phyloP scores from a whole-genome alignment of 1,139 yeast genomes.

The Debaryomyces fabryi region DNA sequence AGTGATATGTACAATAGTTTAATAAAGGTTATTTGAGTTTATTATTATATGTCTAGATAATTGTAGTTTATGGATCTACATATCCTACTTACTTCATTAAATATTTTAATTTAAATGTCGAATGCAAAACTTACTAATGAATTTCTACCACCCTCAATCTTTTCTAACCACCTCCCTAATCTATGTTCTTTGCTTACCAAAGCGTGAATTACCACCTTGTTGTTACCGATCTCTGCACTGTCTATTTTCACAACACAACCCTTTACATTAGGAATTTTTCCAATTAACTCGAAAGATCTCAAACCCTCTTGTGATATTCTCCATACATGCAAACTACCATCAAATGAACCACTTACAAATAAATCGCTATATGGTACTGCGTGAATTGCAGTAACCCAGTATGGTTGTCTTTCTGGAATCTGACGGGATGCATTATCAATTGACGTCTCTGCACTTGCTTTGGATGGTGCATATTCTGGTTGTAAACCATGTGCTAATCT shows the following conservation, averaged over 20 bases:
- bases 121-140: conserved; percentile 44
- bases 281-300: conserved; percentile 59
- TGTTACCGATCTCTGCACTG: conserved; percentile 56
- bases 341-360: conserved; percentile 87
- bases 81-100: conserved; percentile 1
- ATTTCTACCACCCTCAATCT: conserved; percentile 45
- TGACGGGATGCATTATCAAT: conserved; percentile 45
- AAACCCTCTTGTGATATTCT: conserved; percentile 60
- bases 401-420: conserved; percentile 73
- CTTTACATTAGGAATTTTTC: conserved; percentile 57
- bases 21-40: conserved; percentile 2
- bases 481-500: conserved; percentile 80
- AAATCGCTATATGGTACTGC: conserved; percentile 91
- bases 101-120: conserved; percentile 26
- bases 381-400: conserved; percentile 79
- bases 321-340: conserved; percentile 80
- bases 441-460: conserved; percentile 72
- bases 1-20: conserved; percentile 7
- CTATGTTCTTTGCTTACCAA: conserved; percentile 82
- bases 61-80: conserved; percentile 4
- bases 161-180: conserved; percentile 77
- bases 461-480: conserved; percentile 46
- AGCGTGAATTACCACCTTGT: conserved; percentile 60
- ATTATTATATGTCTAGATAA: conserved; percentile 4
- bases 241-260: conserved; percentile 77